Evolutionary conservation across 1,284 basidiomycete species (phyloP).

Genomic region (Cronartium ribicola): DNA sequence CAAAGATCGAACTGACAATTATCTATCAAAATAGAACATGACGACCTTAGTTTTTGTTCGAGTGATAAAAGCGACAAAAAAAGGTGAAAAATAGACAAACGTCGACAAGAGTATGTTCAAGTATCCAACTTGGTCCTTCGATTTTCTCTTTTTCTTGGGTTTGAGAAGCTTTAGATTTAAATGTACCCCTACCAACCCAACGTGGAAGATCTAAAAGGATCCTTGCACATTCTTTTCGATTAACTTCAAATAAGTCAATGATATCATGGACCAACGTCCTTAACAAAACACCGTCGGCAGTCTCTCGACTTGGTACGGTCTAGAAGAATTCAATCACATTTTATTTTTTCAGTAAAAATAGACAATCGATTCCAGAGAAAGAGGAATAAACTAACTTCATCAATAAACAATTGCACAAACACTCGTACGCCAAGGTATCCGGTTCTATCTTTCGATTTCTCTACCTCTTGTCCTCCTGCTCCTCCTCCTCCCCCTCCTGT

Average conservation of each 20-base stretch:
- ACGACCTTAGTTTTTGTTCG: not conserved
- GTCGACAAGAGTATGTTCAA: slow-evolving; percentile 75
- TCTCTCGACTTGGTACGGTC: slow-evolving; percentile 70
- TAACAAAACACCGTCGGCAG: slow-evolving; percentile 72
- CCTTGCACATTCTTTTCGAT: slow-evolving; percentile 88
- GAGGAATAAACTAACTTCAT: slow-evolving; percentile 59
- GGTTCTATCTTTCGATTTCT: slow-evolving; percentile 36
- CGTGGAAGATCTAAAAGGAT: slow-evolving; percentile 80
- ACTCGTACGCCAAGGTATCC: slow-evolving; percentile 39
- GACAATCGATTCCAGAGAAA: slow-evolving; percentile 39
- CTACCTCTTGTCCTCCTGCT: slow-evolving; percentile 64
- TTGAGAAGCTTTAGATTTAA: slow-evolving; percentile 59
- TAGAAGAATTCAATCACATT: slow-evolving; percentile 49
- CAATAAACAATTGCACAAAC: slow-evolving; percentile 66
- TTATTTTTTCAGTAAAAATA: not conserved
- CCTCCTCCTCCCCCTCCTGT: no score
- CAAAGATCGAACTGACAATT: slow-evolving; percentile 69
- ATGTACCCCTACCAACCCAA: slow-evolving; percentile 77
- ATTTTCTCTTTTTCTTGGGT: slow-evolving; percentile 44
- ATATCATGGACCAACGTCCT: slow-evolving; percentile 74
- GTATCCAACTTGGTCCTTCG: slow-evolving; percentile 56
- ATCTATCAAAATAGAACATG: slow-evolving; percentile 52
- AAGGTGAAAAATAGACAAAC: slow-evolving; percentile 53
- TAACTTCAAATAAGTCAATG: slow-evolving; percentile 87
- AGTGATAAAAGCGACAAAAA: not conserved